A percentile compares a stretch with the other conserved stretches of the same genome.
Conservation (phyloP, 345 rosid genomes). For the Salix dunnii region DNA sequence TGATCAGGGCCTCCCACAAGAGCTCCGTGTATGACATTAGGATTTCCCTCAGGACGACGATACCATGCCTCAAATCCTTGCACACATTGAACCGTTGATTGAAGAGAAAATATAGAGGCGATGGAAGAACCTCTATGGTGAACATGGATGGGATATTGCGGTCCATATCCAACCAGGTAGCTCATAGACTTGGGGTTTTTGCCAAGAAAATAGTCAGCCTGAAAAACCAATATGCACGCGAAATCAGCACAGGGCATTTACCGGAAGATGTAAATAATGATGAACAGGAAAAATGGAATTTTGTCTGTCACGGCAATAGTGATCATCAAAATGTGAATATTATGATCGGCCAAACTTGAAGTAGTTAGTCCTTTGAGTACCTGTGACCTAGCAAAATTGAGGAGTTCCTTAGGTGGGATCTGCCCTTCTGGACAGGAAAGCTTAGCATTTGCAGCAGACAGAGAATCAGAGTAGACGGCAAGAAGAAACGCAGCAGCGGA, state of each 20-base stretch:
- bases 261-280: no score
- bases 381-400: slow-evolving; percentile 66
- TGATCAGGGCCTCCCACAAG: slow-evolving; percentile 35
- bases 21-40: slow-evolving; percentile 23
- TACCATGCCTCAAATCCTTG: slow-evolving; percentile 33
- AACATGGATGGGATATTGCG: slow-evolving; percentile 19
- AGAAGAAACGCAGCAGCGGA: slow-evolving; percentile 72
- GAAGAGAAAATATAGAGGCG: slow-evolving; percentile 18
- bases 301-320: no score
- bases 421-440: slow-evolving; percentile 59
- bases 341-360: not conserved
- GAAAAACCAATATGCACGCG: not conserved
- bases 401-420: slow-evolving; percentile 52
- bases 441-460: slow-evolving; percentile 55
- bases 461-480: slow-evolving; percentile 59
- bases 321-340: no score
- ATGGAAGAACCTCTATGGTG: slow-evolving; percentile 39
- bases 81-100: slow-evolving; percentile 18
- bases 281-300: no score
- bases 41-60: slow-evolving; percentile 22
- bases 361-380: slow-evolving; percentile 22
- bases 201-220: slow-evolving; percentile 31
- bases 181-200: slow-evolving; percentile 29
- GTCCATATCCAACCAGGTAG: slow-evolving; percentile 27
- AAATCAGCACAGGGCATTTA: not conserved